These are phyloP conservation scores for Yarrowia osloensis DNA, from an alignment of 805 yeast species.

Conservation along the genomic window DNA sequence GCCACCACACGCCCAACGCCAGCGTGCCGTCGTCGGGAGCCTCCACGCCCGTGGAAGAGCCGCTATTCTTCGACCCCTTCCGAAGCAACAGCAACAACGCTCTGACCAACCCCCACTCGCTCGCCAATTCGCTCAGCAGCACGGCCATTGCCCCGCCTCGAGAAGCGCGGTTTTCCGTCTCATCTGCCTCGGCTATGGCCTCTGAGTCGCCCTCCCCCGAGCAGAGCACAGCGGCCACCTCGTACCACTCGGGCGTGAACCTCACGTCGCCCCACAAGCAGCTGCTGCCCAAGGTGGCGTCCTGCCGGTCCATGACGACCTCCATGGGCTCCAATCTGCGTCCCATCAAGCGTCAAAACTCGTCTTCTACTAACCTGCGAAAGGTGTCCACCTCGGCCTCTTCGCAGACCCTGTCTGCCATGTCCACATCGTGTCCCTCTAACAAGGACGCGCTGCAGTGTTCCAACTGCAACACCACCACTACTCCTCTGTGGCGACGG, in stretches of 20 bases:
- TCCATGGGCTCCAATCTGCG: slow-evolving; percentile 27
- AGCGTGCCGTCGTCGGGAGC: slow-evolving; percentile 27
- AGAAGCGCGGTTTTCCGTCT: slow-evolving; percentile 23
- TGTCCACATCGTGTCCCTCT: slow-evolving; percentile 15
- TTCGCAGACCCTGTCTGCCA: slow-evolving; percentile 9
- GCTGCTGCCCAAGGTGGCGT: slow-evolving; percentile 21
- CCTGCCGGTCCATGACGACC: slow-evolving; percentile 21
- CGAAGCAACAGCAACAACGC: slow-evolving; percentile 18
- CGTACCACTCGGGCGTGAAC: slow-evolving; percentile 27
- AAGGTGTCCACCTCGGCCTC: slow-evolving; percentile 26
- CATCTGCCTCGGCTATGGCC: slow-evolving; percentile 2
- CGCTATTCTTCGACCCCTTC: slow-evolving; percentile 30
- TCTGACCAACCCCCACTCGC: slow-evolving; percentile 17
- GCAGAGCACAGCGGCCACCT: slow-evolving; percentile 27
- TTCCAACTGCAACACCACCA: slow-evolving; percentile 86
- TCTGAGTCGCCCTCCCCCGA: slow-evolving; percentile 29
- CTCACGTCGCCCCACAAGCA: slow-evolving; percentile 30
- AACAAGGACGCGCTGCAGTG: slow-evolving; percentile 46
- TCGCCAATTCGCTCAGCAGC: slow-evolving; percentile 27
- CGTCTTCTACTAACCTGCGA: slow-evolving; percentile 29
- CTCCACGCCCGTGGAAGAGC: slow-evolving; percentile 29
- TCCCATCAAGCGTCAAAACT: slow-evolving; percentile 29
- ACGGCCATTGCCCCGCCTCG: slow-evolving; percentile 30
- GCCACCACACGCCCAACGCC: slow-evolving; percentile 14
- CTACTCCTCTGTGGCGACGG: slow-evolving; percentile 94